Evolutionary conservation across 164 flowering plant genomes (phyloP), one percentile per base, ranked within the genome.

Genomic region (Liriodendron chinense): DNA sequence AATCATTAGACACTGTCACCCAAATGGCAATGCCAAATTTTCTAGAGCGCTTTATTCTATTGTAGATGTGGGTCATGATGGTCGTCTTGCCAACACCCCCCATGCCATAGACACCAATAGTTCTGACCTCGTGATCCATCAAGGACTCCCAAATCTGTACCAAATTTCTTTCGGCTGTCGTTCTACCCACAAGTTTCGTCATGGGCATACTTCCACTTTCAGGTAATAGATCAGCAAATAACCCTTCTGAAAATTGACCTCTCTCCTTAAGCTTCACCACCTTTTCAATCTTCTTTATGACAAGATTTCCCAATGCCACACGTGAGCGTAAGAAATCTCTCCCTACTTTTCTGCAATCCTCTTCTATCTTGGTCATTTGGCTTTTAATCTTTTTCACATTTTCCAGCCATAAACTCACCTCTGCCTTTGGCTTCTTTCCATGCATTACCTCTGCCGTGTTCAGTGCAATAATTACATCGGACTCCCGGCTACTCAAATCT

Each of bases 41-140:
- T 34, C 50, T 13, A 3, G 10, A 1, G 24, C 50, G 23, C 2
- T 21, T 48, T 7, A 76, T 20, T 14, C 7, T 57, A 61, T 76
- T 70, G 69, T 69, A 59, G 61, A 76, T 48, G 23, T 76, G 69
- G 47, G n/a, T 76, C 61, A 76, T 47, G 10, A 76, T 59, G 43
- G 78, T 76, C 18, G 78, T 71, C n/a, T 76, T 76, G 16, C 78
- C 78, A 0, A 76, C 75, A n/a, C 78, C 78, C 22, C 61, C 78
- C 78, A 76, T 61, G 22, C 78, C 78, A 71, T 76, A 64, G 47
- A 76, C 56, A 3, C 75, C 79, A 56, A 77, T 72, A 8, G 4
- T 77, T 48, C 71, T 28, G 12, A 72, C 26, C 4, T 50, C 65
- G 0, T 0, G 43, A 70, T 71, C 64, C 64, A 24, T 26, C 24